These are phyloP conservation scores for Orbilia ellipsospora DNA, from an alignment of 2,329 filamentous ascomycete species.

Conservation along the genomic window DNA sequence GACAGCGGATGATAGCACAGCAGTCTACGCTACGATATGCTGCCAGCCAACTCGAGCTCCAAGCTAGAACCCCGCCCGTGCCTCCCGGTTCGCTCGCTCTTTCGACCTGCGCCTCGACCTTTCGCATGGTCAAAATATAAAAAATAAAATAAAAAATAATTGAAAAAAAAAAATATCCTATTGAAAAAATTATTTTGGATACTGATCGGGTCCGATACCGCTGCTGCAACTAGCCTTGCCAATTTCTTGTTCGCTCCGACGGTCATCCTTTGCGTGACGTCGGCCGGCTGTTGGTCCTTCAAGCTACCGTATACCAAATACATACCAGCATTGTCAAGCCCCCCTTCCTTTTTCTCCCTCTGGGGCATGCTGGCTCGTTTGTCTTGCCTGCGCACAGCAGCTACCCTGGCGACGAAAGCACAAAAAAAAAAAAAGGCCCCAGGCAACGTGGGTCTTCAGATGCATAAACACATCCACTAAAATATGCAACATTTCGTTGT, in stretches of 20 bases:
- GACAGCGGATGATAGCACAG: no score
- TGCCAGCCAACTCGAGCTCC: no score
- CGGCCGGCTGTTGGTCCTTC: conserved; percentile 15
- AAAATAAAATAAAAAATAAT: no score
- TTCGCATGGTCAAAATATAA: no score
- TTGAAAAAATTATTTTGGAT: no score
- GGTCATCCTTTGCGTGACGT: conserved; percentile 34
- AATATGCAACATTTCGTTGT: conserved; percentile 56
- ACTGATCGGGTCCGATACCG: no score
- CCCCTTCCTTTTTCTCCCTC: not conserved
- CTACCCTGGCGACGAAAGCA: conserved; percentile 42
- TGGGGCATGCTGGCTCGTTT: not conserved
- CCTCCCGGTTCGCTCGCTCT: no score
- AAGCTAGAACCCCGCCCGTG: no score
- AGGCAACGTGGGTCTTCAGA: conserved; percentile 42
- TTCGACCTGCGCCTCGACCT: no score
- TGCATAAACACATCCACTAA: conserved; percentile 55
- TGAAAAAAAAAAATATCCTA: no score
- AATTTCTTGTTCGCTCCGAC: not conserved
- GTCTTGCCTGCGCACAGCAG: not conserved
- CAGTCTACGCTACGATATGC: no score
- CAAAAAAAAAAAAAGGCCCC: conserved; percentile 2
- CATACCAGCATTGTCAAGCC: not conserved
- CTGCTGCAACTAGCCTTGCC: not conserved
- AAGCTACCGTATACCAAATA: not conserved